These are phyloP conservation scores for Eutypella sp. DNA, from an alignment of 2,329 filamentous ascomycete genomes.

Conservation along the genomic window DNA sequence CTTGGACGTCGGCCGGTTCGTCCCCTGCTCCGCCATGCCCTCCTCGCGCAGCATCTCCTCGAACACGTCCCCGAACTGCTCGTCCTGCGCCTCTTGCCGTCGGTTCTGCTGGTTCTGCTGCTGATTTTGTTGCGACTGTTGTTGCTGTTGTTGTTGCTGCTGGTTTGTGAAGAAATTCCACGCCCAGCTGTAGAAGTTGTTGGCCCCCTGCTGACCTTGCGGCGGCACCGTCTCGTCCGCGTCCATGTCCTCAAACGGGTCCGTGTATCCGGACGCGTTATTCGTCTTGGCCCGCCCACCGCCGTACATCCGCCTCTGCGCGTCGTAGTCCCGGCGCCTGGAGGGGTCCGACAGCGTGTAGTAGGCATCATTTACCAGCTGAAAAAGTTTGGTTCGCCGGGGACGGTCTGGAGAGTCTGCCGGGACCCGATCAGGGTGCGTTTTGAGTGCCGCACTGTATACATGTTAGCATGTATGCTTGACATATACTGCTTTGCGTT, in stretches of 20 bases:
- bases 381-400: slow-evolving; percentile 79
- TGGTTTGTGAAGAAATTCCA: slow-evolving; percentile 53
- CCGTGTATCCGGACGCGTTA: slow-evolving; percentile 32
- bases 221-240: slow-evolving; percentile 35
- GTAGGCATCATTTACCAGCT: slow-evolving; percentile 89
- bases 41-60: slow-evolving; percentile 88
- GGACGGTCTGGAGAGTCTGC: slow-evolving; percentile 77
- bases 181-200: slow-evolving; percentile 67
- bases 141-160: slow-evolving; percentile 16
- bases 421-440: slow-evolving; percentile 87
- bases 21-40: slow-evolving; percentile 69
- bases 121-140: slow-evolving; percentile 29
- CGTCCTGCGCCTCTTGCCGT: slow-evolving; percentile 58
- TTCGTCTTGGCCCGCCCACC: slow-evolving; percentile 22
- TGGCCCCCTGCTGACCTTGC: slow-evolving; percentile 29
- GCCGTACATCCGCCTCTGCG: slow-evolving; percentile 58
- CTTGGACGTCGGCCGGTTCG: slow-evolving; percentile 56
- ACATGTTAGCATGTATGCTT: not conserved
- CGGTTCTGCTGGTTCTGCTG: slow-evolving; percentile 30
- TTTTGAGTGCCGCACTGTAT: slow-evolving; percentile 77
- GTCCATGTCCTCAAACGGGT: slow-evolving; percentile 44
- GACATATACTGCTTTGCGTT: too few species aligned
- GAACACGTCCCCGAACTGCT: slow-evolving; percentile 84
- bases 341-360: slow-evolving; percentile 78
- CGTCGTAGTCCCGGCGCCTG: slow-evolving; percentile 80